These are phyloP conservation scores for Xylaria hypoxylon DNA, from an alignment of 2,329 filamentous ascomycete species.

Conservation along the genomic window DNA sequence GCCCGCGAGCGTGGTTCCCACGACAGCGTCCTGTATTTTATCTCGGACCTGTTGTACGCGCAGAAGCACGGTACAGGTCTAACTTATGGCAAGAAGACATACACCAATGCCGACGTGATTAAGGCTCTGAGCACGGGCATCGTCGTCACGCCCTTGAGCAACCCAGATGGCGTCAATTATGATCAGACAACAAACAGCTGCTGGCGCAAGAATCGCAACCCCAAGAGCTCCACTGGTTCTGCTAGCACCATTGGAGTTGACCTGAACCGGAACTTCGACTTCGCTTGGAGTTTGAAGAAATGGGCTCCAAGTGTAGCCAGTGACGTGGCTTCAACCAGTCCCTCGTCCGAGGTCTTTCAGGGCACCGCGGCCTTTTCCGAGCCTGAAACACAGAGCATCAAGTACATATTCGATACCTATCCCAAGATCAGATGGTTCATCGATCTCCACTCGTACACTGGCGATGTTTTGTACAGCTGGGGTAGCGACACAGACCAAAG, in stretches of 20 bases:
- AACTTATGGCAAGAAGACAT: conserved; percentile 63
- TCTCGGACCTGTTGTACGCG: conserved; percentile 67
- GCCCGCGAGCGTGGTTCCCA: conserved; percentile 68
- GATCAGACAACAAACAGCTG: conserved; percentile 63
- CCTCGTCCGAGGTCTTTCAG: conserved; percentile 61
- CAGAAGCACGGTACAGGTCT: conserved; percentile 62
- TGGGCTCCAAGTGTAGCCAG: conserved; percentile 56
- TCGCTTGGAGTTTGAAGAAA: conserved; percentile 65
- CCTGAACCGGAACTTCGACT: conserved; percentile 69
- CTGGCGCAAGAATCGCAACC: conserved; percentile 69
- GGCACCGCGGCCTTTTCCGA: conserved; percentile 66
- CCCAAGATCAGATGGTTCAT: conserved; percentile 66
- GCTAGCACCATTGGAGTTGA: conserved; percentile 59
- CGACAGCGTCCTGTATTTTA: conserved; percentile 68
- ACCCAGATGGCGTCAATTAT: conserved; percentile 65
- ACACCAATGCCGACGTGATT: conserved; percentile 64
- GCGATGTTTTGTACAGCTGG: conserved; percentile 67
- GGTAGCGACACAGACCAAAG: conserved; percentile 66
- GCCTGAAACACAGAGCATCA: conserved; percentile 66
- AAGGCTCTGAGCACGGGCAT: conserved; percentile 64
- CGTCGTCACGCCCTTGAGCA: conserved; percentile 64
- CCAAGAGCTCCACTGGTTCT: conserved; percentile 51
- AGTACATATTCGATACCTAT: conserved; percentile 63
- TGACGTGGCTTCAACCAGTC: conserved; percentile 56
- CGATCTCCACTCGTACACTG: conserved; percentile 67